A percentile compares a stretch with the other conserved stretches of the same genome.
These are phyloP conservation scores for Pichia cabralensis DNA, from an alignment of 805 yeast genomes.

Conservation along the genomic window DNA sequence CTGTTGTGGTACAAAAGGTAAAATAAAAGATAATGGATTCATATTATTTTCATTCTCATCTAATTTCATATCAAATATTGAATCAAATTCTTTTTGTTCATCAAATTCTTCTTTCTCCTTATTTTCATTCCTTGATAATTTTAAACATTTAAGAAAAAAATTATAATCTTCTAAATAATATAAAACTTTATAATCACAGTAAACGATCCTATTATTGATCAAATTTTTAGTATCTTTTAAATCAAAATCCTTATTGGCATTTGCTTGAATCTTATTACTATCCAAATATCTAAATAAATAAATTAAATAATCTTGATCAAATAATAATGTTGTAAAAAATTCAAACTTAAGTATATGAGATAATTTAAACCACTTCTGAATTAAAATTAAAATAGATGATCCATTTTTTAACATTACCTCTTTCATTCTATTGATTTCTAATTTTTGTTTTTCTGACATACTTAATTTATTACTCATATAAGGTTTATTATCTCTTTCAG, in stretches of 20 bases:
- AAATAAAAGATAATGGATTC: slow-evolving; percentile 15
- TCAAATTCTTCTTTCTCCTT: slow-evolving; percentile 6
- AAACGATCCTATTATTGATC: slow-evolving; percentile 21
- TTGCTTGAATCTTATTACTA: slow-evolving; percentile 21
- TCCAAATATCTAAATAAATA: slow-evolving; percentile 26
- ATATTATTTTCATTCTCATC: slow-evolving; percentile 7
- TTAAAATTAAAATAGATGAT: slow-evolving; percentile 38
- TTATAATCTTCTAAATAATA: slow-evolving; percentile 18
- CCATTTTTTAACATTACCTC: slow-evolving; percentile 54
- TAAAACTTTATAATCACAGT: slow-evolving; percentile 24
- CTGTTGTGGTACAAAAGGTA: slow-evolving; percentile 23
- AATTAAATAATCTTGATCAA: slow-evolving; percentile 55
- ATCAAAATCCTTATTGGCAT: slow-evolving; percentile 19
- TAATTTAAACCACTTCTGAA: slow-evolving; percentile 70
- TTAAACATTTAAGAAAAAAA: slow-evolving; percentile 3
- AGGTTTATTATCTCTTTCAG: slow-evolving; percentile 9
- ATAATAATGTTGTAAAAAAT: slow-evolving; percentile 57
- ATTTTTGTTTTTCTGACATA: slow-evolving; percentile 27
- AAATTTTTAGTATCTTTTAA: slow-evolving; percentile 19
- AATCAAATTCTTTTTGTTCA: slow-evolving; percentile 10
- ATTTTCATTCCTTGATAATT: slow-evolving; percentile 4
- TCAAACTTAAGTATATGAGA: slow-evolving; percentile 75
- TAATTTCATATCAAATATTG: slow-evolving; percentile 13
- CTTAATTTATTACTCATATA: slow-evolving; percentile 11
- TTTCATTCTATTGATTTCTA: slow-evolving; percentile 50